Evolutionary conservation across 2,329 filamentous ascomycete genomes (phyloP).

Genomic region (Colletotrichum caudatum): DNA sequence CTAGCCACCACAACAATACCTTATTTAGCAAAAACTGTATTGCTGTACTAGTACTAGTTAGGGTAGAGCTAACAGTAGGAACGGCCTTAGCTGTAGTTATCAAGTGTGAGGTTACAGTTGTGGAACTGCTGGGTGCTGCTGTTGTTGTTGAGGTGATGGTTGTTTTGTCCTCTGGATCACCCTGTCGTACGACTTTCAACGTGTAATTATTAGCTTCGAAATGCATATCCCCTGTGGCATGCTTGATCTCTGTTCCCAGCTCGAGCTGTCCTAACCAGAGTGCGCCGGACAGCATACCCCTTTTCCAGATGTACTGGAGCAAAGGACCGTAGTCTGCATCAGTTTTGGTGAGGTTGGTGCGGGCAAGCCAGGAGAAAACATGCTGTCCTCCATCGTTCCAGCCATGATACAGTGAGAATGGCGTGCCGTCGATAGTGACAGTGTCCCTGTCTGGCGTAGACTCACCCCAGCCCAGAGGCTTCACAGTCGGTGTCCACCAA

Average conservation of each 20-base stretch:
- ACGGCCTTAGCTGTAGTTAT: not conserved
- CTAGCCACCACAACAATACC: too few relatives aligned
- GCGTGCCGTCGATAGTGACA: constrained; percentile 34
- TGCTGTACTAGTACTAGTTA: not conserved
- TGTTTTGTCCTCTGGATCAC: constrained; percentile 30
- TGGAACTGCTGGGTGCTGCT: not conserved
- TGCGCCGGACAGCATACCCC: constrained; percentile 34
- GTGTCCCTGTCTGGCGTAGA: constrained; percentile 37
- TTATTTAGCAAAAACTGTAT: not conserved
- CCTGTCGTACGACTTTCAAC: constrained; percentile 35
- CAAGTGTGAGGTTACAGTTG: not conserved
- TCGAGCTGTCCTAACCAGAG: constrained; percentile 37
- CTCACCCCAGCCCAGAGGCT: constrained; percentile 37
- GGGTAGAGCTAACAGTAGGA: not conserved
- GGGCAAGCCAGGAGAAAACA: constrained; percentile 38
- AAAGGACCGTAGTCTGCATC: constrained; percentile 38
- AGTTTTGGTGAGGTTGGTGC: constrained; percentile 33
- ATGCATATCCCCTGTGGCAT: constrained; percentile 30
- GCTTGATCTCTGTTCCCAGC: constrained; percentile 38
- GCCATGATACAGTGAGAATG: constrained; percentile 37
- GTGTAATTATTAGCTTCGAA: constrained; percentile 39
- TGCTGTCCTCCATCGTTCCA: constrained; percentile 40
- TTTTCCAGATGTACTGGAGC: constrained; percentile 39
- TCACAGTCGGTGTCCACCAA: constrained; percentile 40
- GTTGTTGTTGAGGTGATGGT: constrained; percentile 1